These are phyloP conservation scores for Anisodus acutangulus DNA, from an alignment of 257 asterid species.

Conservation along the genomic window DNA sequence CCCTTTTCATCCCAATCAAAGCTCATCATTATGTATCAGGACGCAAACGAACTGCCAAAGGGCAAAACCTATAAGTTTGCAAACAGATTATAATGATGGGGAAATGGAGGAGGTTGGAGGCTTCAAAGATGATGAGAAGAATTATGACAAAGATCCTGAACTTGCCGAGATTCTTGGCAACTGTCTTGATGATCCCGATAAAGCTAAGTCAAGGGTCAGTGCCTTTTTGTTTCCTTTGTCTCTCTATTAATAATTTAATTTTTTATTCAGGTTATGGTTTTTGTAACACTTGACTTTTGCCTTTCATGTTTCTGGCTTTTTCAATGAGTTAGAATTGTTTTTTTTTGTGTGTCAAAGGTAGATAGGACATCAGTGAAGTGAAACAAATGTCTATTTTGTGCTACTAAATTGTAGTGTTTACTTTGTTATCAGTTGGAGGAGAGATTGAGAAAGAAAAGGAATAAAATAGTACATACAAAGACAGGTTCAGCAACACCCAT, in stretches of 20 bases:
- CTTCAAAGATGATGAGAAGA: slow-evolving; percentile 52
- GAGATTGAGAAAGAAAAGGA: slow-evolving; percentile 87
- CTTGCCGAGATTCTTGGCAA: slow-evolving; percentile 84
- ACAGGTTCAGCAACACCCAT: slow-evolving; percentile 77
- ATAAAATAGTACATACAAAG: slow-evolving; percentile 77
- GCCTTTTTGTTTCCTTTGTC: neutral
- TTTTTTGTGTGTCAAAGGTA: neutral
- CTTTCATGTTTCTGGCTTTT: neutral
- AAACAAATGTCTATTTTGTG: neutral
- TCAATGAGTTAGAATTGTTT: neutral
- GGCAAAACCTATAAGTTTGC: slow-evolving; percentile 40
- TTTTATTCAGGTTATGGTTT: neutral
- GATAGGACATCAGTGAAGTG: neutral
- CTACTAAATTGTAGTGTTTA: neutral
- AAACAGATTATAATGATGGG: slow-evolving; percentile 34
- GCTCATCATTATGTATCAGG: slow-evolving; percentile 26
- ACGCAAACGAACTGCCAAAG: slow-evolving; percentile 25
- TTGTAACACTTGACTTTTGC: neutral
- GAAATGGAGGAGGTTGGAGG: slow-evolving; percentile 42
- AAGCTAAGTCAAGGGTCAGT: slow-evolving; percentile 61
- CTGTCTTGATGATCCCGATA: slow-evolving; percentile 76
- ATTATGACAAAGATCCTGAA: slow-evolving; percentile 89
- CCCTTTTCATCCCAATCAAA: slow-evolving; percentile 27
- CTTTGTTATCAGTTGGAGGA: slow-evolving; percentile 75
- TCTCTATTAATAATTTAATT: neutral